Base-by-base conservation (phyloP, 2,329 filamentous ascomycete species). In the Penicillium sp. region DNA sequence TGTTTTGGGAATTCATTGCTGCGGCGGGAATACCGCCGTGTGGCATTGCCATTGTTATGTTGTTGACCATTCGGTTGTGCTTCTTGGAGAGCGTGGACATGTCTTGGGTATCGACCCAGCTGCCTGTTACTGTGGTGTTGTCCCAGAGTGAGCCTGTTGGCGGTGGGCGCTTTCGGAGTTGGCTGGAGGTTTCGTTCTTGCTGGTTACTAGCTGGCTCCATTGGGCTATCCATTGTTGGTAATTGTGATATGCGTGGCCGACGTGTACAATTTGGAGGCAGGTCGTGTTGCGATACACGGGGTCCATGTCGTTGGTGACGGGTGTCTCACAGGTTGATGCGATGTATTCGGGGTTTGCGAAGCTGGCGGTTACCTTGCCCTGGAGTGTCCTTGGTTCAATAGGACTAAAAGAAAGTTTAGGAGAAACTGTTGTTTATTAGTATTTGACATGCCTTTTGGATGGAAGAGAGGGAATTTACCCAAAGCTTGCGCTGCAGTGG, bases 41-140 rank as follows among this genome's bases (percentile, higher is more conserved):
- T 0, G 90, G 90, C 82, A 93, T 88, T 0, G 89, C 89, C 63
- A 93, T 80, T 0, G 88, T 89, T 27, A 91, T 84, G 62, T 93
- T 92, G 69, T 92, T 90, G 66, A 93, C 77, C 38, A 89, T 80
- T 27, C 89, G 80, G 0, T 77, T 74, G 53, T 84, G 71, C 12
- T 78, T 69, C 5, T 78, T 69, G 4, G 81, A 87, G 0, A 79
- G 75, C 4, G 75, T 71, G 0, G 79, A 78, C 19, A 86, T 81
- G 55, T 90, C 78, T 35, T 80, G 74, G 9, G 80, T 75, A 2
- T 89, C 81, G 38, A 92, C 85, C 90, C 90, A 94, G 2, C 84
- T 80, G 0, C 85, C 87, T 1, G 76, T 80, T 54, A 93, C 78
- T 0, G 89, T 91, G 0, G 87, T 91, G 62, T 92, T 91, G 57